Base-by-base conservation (phyloP, 2,329 filamentous ascomycete genomes). In the Colletotrichum australisinense region DNA sequence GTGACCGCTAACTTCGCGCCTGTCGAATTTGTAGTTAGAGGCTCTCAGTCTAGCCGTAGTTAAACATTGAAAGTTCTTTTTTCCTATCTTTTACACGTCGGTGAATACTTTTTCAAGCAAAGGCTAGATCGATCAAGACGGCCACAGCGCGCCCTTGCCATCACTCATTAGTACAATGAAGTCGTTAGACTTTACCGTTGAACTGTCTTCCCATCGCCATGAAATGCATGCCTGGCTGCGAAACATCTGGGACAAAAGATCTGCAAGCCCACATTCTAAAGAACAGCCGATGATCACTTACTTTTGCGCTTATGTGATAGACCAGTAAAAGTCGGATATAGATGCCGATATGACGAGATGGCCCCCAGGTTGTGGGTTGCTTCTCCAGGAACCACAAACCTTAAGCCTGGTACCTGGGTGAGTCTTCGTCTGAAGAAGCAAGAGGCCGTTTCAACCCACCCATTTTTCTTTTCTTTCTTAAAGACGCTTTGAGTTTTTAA, bases 381-480 rank as follows among this genome's bases (percentile, higher is more conserved):
- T 12, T 19, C n/a, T 30, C 32, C 69, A 65, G 59, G 32, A 60
- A 60, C 60, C 52, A 4, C 14, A 55, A 60, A 56, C 59, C 19
- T 65, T 30, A 14, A 32, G 19, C 2, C n/a, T 12, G 22, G 16
- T 5, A 9, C 2, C n/a, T 12, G 28, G 9, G 9, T 38, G 38
- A 55, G 38, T 59, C 16, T 60, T 64, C 59, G 32, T 70, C 66
- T 60, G 55, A 60, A 65, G 26, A 24, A 9, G 16, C 38, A 9
- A 32, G 42, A 28, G 22, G 6, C 14, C n/a, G 70, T 73, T 73
- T 73, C 70, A 70, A 22, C 26, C n/a, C 35, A 19, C 59, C 35
- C 56, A 72, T 64, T 67, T 42, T 35, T 42, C 38, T 32, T 32
- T 42, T 42, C 38, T 42, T 19, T 42, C 38, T 28, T 28, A 52